Base-by-base conservation (phyloP, 768 basidiomycete species). In the Tylopilus vinaceipallidus region DNA sequence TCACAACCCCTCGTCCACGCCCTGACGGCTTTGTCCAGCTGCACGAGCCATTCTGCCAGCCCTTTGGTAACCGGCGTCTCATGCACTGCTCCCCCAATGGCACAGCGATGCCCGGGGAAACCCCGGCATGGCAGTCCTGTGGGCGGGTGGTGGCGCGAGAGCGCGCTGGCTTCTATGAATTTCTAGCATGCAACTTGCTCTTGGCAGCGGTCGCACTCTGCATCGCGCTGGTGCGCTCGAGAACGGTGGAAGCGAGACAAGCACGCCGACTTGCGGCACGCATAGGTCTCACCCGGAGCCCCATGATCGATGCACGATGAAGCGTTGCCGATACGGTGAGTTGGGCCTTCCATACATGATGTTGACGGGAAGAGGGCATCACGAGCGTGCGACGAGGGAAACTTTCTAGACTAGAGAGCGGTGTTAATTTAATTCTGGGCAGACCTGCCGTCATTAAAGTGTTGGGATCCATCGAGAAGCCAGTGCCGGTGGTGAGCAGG, bases 1-100 rank as follows among this genome's bases (percentile, higher is more conserved):
- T 40, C 23, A 49, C 34, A 22, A 41, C 45, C 45, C 14, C 23
- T 42, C 26, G 53, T 42, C 38, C 24, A 42, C 40, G 17, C 49
- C 22, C 47, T 55, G 45, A 53, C 33, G 17, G n/a, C 27, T 19
- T 7, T 50, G 26, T n/a, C 47, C 55, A 95, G 92, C 73, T 90
- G 29, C 73, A 84, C 59, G 82, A 94, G 72, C 93, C 94, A 2
- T 95, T 88, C 68, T 98, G 94, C 70, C 84, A 90, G 62, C 94
- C 95, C n/a, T 95, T 93, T 63, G 95, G 95, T 44, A 95, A 95
- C 69, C 83, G 95, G 20, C 83, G 90, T 17, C 78, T 93, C 34
- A 77, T 95, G 74, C 94, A 94, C 64, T 98, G 94, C 53, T 62
- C 80, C 20, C 64, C 62, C 52, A 57, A 66, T 42, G 69, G 61